Conservation (phyloP, 2,329 filamentous ascomycete species). For the Fusarium armeniacum region DNA sequence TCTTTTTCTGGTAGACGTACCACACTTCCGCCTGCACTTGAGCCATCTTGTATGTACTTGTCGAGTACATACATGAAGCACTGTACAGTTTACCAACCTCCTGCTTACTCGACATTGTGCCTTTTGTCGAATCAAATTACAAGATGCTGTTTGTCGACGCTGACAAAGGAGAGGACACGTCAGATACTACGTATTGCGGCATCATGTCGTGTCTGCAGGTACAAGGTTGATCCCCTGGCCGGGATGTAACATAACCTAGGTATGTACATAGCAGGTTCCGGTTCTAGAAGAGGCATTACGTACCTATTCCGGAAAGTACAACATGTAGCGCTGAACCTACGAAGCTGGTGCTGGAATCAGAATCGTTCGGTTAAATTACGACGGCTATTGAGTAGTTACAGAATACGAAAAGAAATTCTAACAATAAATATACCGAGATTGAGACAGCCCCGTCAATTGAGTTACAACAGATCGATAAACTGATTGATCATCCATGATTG, state of each 20-base stretch:
- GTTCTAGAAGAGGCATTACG: slow-evolving; percentile 2
- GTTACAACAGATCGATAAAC: slow-evolving; percentile 16
- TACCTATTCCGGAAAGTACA: not conserved
- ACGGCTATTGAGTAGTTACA: not conserved
- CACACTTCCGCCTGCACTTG: not conserved
- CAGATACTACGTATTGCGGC: slow-evolving; percentile 36
- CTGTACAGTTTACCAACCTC: slow-evolving; percentile 7
- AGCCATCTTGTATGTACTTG: not conserved
- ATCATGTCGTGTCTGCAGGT: slow-evolving; percentile 26
- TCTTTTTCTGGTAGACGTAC: slow-evolving; percentile 3
- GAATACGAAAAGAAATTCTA: not conserved
- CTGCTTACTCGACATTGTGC: not conserved
- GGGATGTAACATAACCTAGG: slow-evolving; percentile 25
- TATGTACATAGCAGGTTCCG: not conserved
- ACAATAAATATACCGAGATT: not conserved
- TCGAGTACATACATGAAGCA: not conserved
- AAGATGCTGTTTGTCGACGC: not conserved
- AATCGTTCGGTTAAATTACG: not conserved
- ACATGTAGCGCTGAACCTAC: not conserved
- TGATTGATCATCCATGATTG: slow-evolving; percentile 19
- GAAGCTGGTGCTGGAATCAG: not conserved
- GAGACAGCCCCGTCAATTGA: not conserved
- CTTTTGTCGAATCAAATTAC: slow-evolving; percentile 3
- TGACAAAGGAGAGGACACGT: slow-evolving; percentile 34
- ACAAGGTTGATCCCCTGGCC: slow-evolving; percentile 32